Evolutionary conservation across 805 yeast genomes (phyloP).

Genomic region (Metschnikowia similis): DNA sequence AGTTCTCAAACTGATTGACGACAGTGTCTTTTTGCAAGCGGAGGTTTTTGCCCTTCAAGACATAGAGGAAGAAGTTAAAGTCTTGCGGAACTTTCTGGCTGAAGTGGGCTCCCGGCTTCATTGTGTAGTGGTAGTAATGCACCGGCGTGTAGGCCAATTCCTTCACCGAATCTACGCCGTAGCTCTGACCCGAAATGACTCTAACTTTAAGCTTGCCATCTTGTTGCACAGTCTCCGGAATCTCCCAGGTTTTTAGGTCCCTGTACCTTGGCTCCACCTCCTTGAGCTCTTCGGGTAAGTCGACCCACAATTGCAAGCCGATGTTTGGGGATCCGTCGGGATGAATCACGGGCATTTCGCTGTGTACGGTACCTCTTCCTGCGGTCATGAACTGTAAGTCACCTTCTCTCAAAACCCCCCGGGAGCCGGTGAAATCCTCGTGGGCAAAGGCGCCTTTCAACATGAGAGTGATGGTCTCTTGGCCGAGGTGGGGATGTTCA

Average conservation of each 20-base stretch:
- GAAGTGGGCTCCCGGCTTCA: constrained; percentile 63
- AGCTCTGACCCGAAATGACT: constrained; percentile 73
- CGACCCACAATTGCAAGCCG: constrained; percentile 77
- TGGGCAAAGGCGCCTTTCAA: constrained; percentile 68
- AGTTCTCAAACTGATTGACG: constrained; percentile 42
- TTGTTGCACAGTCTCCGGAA: constrained; percentile 63
- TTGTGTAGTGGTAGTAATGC: constrained; percentile 58
- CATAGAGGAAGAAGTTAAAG: constrained; percentile 68
- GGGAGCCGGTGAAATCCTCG: constrained; percentile 83
- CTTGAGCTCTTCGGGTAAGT: constrained; percentile 18
- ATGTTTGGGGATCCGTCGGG: constrained; percentile 23
- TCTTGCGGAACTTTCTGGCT: constrained; percentile 54
- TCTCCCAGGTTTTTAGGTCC: constrained; percentile 65
- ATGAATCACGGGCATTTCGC: constrained; percentile 73
- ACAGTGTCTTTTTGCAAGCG: constrained; percentile 37
- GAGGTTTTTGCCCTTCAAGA: constrained; percentile 55
- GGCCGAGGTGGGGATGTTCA: constrained; percentile 81
- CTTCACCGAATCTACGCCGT: constrained; percentile 67
- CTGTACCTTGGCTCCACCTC: constrained; percentile 67
- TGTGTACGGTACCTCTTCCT: constrained; percentile 80
- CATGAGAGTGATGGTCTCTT: constrained; percentile 72
- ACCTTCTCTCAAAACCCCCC: constrained; percentile 72
- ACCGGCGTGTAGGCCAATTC: constrained; percentile 83
- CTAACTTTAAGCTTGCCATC: constrained; percentile 59
- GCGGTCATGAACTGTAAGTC: constrained; percentile 95